Percentiles rank a stretch among this genome's conserved stretches.
These are phyloP conservation scores for Pyrenophora graminea DNA, from an alignment of 2,329 filamentous ascomycete species.

Conservation along the genomic window DNA sequence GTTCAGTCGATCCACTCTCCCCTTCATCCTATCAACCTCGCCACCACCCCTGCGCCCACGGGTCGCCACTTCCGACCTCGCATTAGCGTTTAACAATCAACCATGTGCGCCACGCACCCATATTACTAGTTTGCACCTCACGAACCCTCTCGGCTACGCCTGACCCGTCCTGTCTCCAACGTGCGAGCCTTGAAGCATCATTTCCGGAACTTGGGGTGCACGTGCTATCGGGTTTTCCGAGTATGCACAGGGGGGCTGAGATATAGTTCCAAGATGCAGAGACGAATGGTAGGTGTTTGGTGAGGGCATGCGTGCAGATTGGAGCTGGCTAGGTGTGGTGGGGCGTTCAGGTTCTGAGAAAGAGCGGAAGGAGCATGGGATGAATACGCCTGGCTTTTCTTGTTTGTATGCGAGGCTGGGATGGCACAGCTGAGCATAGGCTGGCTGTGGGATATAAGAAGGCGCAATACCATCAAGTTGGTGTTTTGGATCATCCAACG, in stretches of 20 bases:
- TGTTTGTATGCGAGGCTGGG: no score
- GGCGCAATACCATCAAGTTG: not conserved
- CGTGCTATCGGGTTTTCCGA: constrained; percentile 4
- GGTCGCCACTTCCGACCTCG: constrained; percentile 14
- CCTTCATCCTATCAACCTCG: constrained; percentile 15
- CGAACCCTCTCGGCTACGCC: constrained; percentile 2
- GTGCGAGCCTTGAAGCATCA: not conserved
- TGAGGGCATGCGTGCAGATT: constrained; percentile 4
- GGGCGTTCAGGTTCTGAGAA: not conserved
- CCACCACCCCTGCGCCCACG: constrained; percentile 8
- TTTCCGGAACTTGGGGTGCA: not conserved
- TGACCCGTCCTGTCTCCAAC: not conserved
- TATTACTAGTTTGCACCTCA: not conserved
- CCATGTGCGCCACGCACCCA: constrained; percentile 15
- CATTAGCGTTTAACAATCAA: constrained; percentile 16
- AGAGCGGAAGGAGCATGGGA: no score
- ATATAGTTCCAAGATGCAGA: not conserved
- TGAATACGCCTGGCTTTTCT: no score
- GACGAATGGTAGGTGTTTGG: constrained; percentile 1
- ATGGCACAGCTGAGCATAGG: not conserved
- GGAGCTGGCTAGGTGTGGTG: constrained; percentile 2
- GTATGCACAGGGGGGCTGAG: constrained; percentile 5
- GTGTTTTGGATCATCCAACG: constrained; percentile 1
- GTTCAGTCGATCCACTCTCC: constrained; percentile 9
- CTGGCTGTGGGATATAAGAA: not conserved